These are phyloP conservation scores for Cryptosporidium baileyi DNA, from an alignment of 169 alveolate species.

Conservation along the genomic window DNA sequence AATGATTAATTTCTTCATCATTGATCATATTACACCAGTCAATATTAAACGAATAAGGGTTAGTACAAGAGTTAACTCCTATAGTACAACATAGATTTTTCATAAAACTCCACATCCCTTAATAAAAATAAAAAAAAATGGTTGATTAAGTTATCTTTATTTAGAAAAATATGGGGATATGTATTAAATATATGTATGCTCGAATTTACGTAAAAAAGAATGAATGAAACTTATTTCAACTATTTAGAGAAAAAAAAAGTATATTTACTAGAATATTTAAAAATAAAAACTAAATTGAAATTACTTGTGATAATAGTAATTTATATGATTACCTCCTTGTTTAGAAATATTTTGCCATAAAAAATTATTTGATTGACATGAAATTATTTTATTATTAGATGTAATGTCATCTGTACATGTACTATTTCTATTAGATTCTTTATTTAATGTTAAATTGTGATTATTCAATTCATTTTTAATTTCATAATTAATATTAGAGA, in stretches of 20 bases:
- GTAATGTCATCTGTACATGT: neutral
- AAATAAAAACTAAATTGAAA: neutral
- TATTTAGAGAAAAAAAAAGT: neutral
- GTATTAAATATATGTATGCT: neutral
- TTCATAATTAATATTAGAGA: too few relatives aligned
- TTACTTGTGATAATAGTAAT: constrained; percentile 23
- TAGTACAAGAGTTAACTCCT: neutral
- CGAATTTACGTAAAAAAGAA: constrained; percentile 32
- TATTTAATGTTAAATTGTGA: neutral
- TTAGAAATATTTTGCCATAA: constrained; percentile 37
- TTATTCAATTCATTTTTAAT: neutral
- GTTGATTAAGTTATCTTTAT: neutral
- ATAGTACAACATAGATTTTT: neutral
- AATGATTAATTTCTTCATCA: neutral
- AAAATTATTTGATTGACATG: constrained; percentile 2
- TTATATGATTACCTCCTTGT: constrained; percentile 15
- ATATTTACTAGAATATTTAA: neutral
- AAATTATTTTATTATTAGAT: neutral
- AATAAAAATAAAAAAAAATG: too few relatives aligned
- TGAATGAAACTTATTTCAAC: neutral
- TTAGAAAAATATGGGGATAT: neutral
- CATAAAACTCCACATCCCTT: constrained; percentile 55
- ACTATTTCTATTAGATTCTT: neutral
- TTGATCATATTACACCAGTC: constrained; percentile 16
- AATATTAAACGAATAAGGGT: neutral